These are phyloP conservation scores for Arabidopsis suecica DNA, from an alignment of 345 rosid genomes.

Conservation along the genomic window DNA sequence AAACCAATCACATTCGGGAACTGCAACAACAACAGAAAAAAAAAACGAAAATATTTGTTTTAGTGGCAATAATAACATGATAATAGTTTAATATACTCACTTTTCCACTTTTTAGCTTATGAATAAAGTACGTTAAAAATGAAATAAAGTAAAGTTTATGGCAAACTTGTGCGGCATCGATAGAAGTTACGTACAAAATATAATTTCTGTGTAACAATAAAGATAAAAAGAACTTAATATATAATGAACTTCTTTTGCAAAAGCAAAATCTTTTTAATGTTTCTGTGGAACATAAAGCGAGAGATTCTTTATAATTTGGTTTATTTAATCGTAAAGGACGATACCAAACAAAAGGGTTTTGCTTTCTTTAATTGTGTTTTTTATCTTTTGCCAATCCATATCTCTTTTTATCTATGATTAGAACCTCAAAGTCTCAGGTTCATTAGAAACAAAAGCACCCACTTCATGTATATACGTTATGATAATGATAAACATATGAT, in stretches of 20 bases:
- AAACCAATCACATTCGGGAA: constrained; percentile 61
- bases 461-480: constrained; percentile 4
- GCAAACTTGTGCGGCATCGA: constrained; percentile 63
- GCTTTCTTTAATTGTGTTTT: constrained; percentile 19
- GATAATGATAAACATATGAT: constrained; percentile 16
- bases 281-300: constrained; percentile 38
- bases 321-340: constrained; percentile 33
- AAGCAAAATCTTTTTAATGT: constrained; percentile 40
- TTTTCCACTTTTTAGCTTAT: constrained; percentile 47
- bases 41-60: not conserved
- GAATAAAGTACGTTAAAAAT: constrained; percentile 52
- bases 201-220: constrained; percentile 32
- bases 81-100: constrained; percentile 21
- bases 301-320: constrained; percentile 32
- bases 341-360: constrained; percentile 43
- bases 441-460: constrained; percentile 47
- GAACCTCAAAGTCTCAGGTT: constrained; percentile 45
- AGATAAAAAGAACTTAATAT: constrained; percentile 31
- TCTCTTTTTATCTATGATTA: constrained; percentile 41
- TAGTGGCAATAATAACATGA: constrained; percentile 15
- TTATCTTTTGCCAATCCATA: constrained; percentile 25
- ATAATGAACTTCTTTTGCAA: constrained; percentile 34
- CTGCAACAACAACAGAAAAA: constrained; percentile 32
- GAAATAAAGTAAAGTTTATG: constrained; percentile 45
- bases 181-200: constrained; percentile 48